Percentiles rank a stretch among this genome's conserved stretches.
These are phyloP conservation scores for Diaporthe sp. DNA, from an alignment of 2,329 filamentous ascomycete species.

Conservation along the genomic window DNA sequence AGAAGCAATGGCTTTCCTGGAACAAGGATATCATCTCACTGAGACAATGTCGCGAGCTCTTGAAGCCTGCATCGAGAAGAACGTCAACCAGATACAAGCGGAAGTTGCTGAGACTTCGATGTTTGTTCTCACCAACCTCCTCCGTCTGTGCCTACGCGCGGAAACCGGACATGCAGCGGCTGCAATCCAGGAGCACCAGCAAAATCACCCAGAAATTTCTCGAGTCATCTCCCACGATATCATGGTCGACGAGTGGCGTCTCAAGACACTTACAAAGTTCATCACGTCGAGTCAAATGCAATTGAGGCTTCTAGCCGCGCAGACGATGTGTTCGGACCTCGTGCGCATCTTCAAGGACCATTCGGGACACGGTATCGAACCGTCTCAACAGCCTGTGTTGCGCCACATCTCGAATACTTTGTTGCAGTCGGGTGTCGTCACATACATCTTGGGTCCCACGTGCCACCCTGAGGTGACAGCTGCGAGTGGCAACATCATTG, in stretches of 20 bases:
- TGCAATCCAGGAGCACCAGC: slow-evolving; percentile 48
- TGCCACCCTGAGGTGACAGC: slow-evolving; percentile 92
- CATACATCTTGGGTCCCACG: slow-evolving; percentile 90
- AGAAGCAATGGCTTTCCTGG: slow-evolving; percentile 50
- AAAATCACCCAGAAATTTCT: slow-evolving; percentile 53
- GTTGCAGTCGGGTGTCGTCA: slow-evolving; percentile 77
- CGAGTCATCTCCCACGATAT: slow-evolving; percentile 59
- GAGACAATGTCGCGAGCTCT: slow-evolving; percentile 57
- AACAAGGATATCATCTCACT: slow-evolving; percentile 55
- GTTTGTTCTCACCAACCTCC: slow-evolving; percentile 57
- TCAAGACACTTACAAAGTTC: slow-evolving; percentile 76
- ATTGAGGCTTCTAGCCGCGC: slow-evolving; percentile 82
- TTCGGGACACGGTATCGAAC: slow-evolving; percentile 58
- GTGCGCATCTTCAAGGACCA: slow-evolving; percentile 74
- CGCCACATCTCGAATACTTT: slow-evolving; percentile 78
- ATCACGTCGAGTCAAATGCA: slow-evolving; percentile 92
- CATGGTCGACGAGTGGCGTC: slow-evolving; percentile 75
- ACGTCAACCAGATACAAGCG: slow-evolving; percentile 62
- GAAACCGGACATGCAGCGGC: slow-evolving; percentile 52
- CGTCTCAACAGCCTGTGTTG: slow-evolving; percentile 62
- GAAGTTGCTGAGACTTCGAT: slow-evolving; percentile 59
- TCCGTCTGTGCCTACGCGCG: slow-evolving; percentile 55
- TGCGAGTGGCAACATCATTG: slow-evolving; percentile 85
- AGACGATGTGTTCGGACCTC: slow-evolving; percentile 79
- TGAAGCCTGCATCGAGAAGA: slow-evolving; percentile 65